Percentiles rank a stretch among this genome's conserved stretches.
phyloP scores from a whole-genome alignment of 2,329 filamentous ascomycete species.

The Xylariaceae sp. region DNA sequence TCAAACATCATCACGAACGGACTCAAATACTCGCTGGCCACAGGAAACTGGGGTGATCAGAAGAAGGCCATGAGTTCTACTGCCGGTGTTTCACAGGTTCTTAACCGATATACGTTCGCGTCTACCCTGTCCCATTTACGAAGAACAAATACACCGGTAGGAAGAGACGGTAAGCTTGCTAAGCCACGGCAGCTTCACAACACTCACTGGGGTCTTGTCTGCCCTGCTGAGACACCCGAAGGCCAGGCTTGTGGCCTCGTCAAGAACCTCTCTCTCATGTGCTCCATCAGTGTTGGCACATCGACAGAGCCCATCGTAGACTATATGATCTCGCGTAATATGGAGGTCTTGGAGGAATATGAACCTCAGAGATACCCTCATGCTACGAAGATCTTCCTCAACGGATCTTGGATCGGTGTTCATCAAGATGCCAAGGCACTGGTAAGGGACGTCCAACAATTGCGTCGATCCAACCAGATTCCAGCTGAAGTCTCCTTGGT shows the following conservation, averaged over 20 bases:
- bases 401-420: constrained; percentile 96
- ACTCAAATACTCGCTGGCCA: constrained; percentile 92
- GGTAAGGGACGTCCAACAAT: constrained; percentile 68
- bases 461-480: constrained; percentile 76
- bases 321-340: constrained; percentile 92
- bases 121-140: constrained; percentile 95
- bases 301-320: constrained; percentile 85
- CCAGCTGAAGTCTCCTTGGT: constrained; percentile 92
- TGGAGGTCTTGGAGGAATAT: constrained; percentile 96
- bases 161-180: constrained; percentile 94
- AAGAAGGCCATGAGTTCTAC: constrained; percentile 96
- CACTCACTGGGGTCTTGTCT: constrained; percentile 96
- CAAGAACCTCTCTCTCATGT: constrained; percentile 97
- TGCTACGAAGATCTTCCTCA: constrained; percentile 96
- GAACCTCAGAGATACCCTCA: constrained; percentile 78
- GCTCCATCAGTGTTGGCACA: constrained; percentile 92
- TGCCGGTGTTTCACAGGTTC: constrained; percentile 93
- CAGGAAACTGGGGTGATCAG: constrained; percentile 98
- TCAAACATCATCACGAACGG: constrained; percentile 86
- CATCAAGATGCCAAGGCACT: constrained; percentile 84
- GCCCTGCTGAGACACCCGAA: constrained; percentile 94
- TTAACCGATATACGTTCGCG: constrained; percentile 96
- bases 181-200: constrained; percentile 98
- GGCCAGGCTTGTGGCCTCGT: constrained; percentile 97
- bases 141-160: constrained; percentile 95